Evolutionary conservation across 805 yeast species (phyloP), one percentile per base, ranked within the genome.

Genomic region (Tetrapisispora namnaoensis): DNA sequence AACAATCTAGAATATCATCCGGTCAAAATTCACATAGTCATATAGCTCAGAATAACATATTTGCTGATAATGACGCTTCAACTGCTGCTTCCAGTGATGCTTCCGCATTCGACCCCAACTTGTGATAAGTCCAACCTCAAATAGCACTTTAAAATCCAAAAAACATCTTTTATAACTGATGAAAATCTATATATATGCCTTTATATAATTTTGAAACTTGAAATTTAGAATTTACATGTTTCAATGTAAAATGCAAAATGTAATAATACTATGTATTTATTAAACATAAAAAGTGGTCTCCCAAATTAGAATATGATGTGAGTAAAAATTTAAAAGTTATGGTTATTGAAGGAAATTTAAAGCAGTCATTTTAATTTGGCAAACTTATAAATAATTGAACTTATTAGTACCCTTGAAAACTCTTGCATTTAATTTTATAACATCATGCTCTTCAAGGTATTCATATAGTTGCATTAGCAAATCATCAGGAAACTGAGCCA

Each of bases 401-500:
- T 35, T 30, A 32, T 30, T 42, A 2, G 44, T 30, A 1, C 44
- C 44, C 30, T 42, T 28, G 28, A 42, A 42, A 11, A 42, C 28
- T 32, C 28, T 42, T 42, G 44, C 8, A 32, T 42, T 36, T 8
- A 42, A 32, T 13, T 32, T 42, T 10, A 42, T 28, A 4, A 43
- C 21, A 32, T 43, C 34, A 22, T 43, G 22, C 4, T 28, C 22
- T 14, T 35, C 46, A 3, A 46, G 13, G 30, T 11, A 46, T 2
- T 17, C 17, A 28, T 20, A 22, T 18, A 46, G 11, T 24, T 41
- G 14, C 6, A 41, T 8, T 4, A 58, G 20, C 24, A 62, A 45
- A 21, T 56, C 60, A 32, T 46, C 49, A 9, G 68, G 67, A 34
- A 63, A 49, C 42, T 62, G 67, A 2, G 58, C 54, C 2, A 60